Conservation (phyloP, 2,329 filamentous ascomycete genomes). For the Fusarium newnesense region DNA sequence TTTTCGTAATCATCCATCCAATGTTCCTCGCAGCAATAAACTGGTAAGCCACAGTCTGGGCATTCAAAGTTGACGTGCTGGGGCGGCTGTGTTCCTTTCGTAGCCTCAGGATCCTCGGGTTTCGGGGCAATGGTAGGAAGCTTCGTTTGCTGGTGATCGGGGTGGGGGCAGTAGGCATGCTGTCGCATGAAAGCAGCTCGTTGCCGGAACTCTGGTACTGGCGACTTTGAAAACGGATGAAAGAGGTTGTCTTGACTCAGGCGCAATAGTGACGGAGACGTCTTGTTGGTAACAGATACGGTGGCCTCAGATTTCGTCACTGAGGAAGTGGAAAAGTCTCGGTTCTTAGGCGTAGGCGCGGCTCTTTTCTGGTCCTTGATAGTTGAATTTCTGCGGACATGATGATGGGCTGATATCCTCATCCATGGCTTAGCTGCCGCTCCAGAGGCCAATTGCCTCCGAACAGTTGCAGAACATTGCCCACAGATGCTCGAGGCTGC, state of each 20-base stretch:
- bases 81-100: conserved; percentile 69
- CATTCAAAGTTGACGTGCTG: conserved; percentile 93
- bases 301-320: conserved; percentile 43
- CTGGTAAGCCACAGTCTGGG: conserved; percentile 92
- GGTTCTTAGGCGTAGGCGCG: conserved; percentile 17
- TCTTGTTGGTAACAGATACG: conserved; percentile 40
- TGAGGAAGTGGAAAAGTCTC: conserved; percentile 48
- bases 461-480: conserved; percentile 52
- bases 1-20: conserved; percentile 96
- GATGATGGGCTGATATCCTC: conserved; percentile 44
- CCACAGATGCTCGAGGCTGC: conserved; percentile 54
- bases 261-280: conserved; percentile 40
- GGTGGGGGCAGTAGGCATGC: conserved; percentile 93
- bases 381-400: conserved; percentile 45
- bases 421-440: conserved; percentile 41
- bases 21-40: conserved; percentile 93
- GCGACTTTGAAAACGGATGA: conserved; percentile 89
- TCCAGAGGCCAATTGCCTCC: conserved; percentile 44
- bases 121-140: conserved; percentile 72
- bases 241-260: conserved; percentile 86
- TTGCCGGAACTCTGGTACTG: conserved; percentile 85
- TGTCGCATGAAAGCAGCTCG: conserved; percentile 92
- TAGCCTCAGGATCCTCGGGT: conserved; percentile 67
- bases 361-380: conserved; percentile 38
- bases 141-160: conserved; percentile 82